Conservation (phyloP, 2,329 filamentous ascomycete genomes). For the Dactylonectria estremocensis region DNA sequence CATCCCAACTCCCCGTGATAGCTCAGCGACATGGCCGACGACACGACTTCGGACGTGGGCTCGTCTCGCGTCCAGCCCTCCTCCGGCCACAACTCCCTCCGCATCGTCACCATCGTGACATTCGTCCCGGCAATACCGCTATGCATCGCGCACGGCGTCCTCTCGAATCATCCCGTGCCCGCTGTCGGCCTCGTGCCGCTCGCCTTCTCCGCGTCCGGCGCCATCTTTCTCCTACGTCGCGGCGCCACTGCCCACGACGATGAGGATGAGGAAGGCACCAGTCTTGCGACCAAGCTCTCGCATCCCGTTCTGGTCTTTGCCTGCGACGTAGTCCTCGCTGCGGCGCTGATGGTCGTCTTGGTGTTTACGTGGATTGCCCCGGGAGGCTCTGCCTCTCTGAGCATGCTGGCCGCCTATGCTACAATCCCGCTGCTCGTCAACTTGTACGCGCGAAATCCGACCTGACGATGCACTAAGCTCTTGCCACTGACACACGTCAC, state of each 20-base stretch:
- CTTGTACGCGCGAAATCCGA: slow-evolving; percentile 52
- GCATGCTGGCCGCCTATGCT: slow-evolving; percentile 60
- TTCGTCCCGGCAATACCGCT: slow-evolving; percentile 59
- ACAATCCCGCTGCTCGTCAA: slow-evolving; percentile 59
- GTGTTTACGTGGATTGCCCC: slow-evolving; percentile 58
- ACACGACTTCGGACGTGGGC: slow-evolving; percentile 30
- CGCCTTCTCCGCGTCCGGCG: slow-evolving; percentile 52
- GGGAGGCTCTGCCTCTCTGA: slow-evolving; percentile 48
- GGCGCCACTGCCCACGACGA: slow-evolving; percentile 11
- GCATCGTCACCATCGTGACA: slow-evolving; percentile 53
- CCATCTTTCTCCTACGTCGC: slow-evolving; percentile 44
- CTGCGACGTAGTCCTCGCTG: slow-evolving; percentile 55
- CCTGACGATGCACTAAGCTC: neutral
- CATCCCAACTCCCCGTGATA: slow-evolving; percentile 2
- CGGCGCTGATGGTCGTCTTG: slow-evolving; percentile 56
- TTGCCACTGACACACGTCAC: slow-evolving; percentile 16
- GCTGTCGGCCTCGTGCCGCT: slow-evolving; percentile 59
- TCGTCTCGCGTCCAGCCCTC: slow-evolving; percentile 33
- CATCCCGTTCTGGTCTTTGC: slow-evolving; percentile 57
- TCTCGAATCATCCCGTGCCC: slow-evolving; percentile 54
- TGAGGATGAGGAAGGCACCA: neutral
- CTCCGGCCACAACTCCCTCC: slow-evolving; percentile 47
- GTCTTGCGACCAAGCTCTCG: slow-evolving; percentile 23
- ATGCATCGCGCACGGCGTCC: slow-evolving; percentile 56
- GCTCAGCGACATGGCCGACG: slow-evolving; percentile 34